These are phyloP conservation scores for Talaromyces atroroseus DNA, from an alignment of 2,329 filamentous ascomycete species.

Conservation along the genomic window DNA sequence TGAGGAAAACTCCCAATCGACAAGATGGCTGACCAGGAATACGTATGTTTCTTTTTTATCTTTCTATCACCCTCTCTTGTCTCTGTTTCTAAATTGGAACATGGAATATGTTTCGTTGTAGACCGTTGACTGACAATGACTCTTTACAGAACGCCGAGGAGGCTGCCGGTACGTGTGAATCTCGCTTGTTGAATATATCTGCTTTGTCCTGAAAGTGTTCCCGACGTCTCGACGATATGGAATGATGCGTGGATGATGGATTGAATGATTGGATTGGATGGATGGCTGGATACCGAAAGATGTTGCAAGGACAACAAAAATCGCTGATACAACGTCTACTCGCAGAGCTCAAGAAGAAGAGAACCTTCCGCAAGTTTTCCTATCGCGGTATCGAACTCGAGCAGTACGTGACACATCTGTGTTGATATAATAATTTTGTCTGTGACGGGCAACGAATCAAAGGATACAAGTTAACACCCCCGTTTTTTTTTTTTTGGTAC, in stretches of 20 bases:
- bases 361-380: conserved; percentile 99
- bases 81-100: too few species aligned
- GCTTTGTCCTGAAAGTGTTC: neutral
- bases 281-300: neutral
- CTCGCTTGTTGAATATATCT: neutral
- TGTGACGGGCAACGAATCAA: neutral
- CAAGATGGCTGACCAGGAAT: conserved; percentile 84
- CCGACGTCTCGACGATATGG: neutral
- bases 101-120: too few species aligned
- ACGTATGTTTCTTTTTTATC: conserved; percentile 58
- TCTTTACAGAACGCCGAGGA: conserved; percentile 79
- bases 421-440: too few species aligned
- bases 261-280: conserved; percentile 14
- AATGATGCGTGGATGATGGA: neutral
- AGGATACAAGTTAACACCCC: conserved; percentile 18
- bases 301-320: conserved; percentile 15
- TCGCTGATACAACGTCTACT: conserved; percentile 28
- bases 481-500: too few species aligned
- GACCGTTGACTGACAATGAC: conserved; percentile 36
- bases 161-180: conserved; percentile 65
- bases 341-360: conserved; percentile 97
- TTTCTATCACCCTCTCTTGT: too few species aligned
- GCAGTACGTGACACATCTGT: conserved; percentile 62
- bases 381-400: conserved; percentile 99
- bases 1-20: conserved; percentile 41